Conservation (phyloP, 2,329 filamentous ascomycete species). For the Exophiala alcalophila region DNA sequence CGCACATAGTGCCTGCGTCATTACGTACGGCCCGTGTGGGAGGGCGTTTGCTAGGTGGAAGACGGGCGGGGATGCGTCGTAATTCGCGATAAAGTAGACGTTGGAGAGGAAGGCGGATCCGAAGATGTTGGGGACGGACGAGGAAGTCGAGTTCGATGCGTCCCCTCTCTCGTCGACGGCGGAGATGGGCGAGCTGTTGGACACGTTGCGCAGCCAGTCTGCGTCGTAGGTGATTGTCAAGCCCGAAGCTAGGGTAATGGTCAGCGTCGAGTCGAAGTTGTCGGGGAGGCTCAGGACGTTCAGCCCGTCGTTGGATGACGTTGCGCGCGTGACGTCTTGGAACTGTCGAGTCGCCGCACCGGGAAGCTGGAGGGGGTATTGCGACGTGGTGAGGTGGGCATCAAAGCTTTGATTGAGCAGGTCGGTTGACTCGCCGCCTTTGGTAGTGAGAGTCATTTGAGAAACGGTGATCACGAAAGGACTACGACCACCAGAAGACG, state of each 20-base stretch:
- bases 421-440: slow-evolving; percentile 19
- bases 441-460: slow-evolving; percentile 39
- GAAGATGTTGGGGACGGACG: slow-evolving; percentile 33
- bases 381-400: slow-evolving; percentile 43
- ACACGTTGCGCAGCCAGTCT: slow-evolving; percentile 37
- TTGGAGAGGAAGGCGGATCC: slow-evolving; percentile 42
- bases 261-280: slow-evolving; percentile 40
- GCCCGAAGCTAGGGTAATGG: slow-evolving; percentile 41
- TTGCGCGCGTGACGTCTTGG: slow-evolving; percentile 36
- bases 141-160: slow-evolving; percentile 30
- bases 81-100: slow-evolving; percentile 46
- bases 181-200: slow-evolving; percentile 31
- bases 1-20: slow-evolving; percentile 43
- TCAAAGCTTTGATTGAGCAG: slow-evolving; percentile 38
- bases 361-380: slow-evolving; percentile 43
- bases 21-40: slow-evolving; percentile 41
- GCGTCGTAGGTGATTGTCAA: slow-evolving; percentile 41
- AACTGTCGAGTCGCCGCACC: slow-evolving; percentile 42
- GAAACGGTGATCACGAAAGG: slow-evolving; percentile 41
- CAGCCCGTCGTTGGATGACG: slow-evolving; percentile 15
- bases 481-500: too few relatives aligned
- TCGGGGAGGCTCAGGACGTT: slow-evolving; percentile 38
- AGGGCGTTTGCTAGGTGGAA: slow-evolving; percentile 44
- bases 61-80: slow-evolving; percentile 33
- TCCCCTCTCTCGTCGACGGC: too few relatives aligned